These are phyloP conservation scores for Malassezia arunalokei DNA, from an alignment of 1,284 basidiomycete species.

Conservation along the genomic window DNA sequence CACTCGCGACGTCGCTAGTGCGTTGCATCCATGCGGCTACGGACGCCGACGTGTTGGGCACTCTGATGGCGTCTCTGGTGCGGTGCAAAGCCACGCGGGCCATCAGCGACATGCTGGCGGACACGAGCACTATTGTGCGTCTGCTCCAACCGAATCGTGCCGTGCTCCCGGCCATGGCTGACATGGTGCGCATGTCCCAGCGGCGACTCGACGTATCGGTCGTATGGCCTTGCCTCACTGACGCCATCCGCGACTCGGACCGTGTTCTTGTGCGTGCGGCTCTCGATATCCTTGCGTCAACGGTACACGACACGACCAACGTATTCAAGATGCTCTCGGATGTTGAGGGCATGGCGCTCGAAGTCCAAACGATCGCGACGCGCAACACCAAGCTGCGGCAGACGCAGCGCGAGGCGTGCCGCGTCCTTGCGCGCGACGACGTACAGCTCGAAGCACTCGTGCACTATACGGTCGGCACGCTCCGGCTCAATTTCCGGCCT, in stretches of 20 bases:
- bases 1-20: neutral
- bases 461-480: conserved; percentile 30
- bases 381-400: conserved; percentile 38
- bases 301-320: neutral
- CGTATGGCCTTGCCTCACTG: conserved; percentile 5
- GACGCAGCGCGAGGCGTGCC: conserved; percentile 22
- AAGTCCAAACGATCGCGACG: conserved; percentile 29
- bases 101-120: neutral
- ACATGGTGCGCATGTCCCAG: neutral
- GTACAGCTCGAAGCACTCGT: conserved; percentile 14
- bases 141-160: neutral
- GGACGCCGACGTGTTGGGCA: neutral
- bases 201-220: neutral
- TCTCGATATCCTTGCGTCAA: conserved; percentile 22
- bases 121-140: neutral
- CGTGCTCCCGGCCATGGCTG: conserved; percentile 5
- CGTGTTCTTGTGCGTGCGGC: conserved; percentile 24
- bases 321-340: conserved; percentile 21
- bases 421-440: neutral
- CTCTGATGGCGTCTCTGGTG: neutral
- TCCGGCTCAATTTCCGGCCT: conserved; percentile 42
- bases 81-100: neutral
- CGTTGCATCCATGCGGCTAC: neutral
- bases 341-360: conserved; percentile 28
- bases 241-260: conserved; percentile 25